Evolutionary conservation across 1,139 yeast genomes (phyloP), one percentile per base, ranked within the genome.

Genomic region (Kurtzmaniella quercitrusa): DNA sequence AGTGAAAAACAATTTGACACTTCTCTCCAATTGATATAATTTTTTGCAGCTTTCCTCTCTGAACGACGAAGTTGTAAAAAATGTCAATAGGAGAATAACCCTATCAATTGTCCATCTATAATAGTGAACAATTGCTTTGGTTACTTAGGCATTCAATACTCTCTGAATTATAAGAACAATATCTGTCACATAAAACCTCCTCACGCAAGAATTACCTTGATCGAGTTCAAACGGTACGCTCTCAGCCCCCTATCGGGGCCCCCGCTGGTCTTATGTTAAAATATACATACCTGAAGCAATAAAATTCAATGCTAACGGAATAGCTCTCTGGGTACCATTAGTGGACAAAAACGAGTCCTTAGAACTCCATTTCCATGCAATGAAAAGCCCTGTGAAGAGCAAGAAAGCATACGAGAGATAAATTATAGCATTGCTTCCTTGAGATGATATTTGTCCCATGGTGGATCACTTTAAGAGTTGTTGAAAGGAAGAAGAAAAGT

Each of bases 171-270:
- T 5, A 21, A 8, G 8, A 21, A 21, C 23, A 4, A 8, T 21
- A 21, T 34, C 23, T 34, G 38, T 36, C 38, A 36, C 46, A 45
- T 39, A 44, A 66, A 54, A 58, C 65, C 70, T 84, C 83, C 93
- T 84, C 93, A 82, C 91, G 91, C 93, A 85, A 85, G 93, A 66
- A 73, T 74, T 75, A 83, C 66, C 89, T 83, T 85, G 91, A 71
- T 85, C 93, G 93, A 85, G 93, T 85, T 70, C 71, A 56, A 68
- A 77, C 89, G 89, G 90, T 82, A 58, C 78, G 50, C 11, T 82
- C 89, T 82, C 89, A 83, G 88, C 84, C 66, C 42, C 46, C 41
- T 40, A 48, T 48, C 47, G 45, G 43, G 52, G 58, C 85, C 79
- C 85, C 85, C 85, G 85, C 65, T 54, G 55, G 66, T 53, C 51